Conservation (phyloP, 768 basidiomycete species). For the Russula emetica region DNA sequence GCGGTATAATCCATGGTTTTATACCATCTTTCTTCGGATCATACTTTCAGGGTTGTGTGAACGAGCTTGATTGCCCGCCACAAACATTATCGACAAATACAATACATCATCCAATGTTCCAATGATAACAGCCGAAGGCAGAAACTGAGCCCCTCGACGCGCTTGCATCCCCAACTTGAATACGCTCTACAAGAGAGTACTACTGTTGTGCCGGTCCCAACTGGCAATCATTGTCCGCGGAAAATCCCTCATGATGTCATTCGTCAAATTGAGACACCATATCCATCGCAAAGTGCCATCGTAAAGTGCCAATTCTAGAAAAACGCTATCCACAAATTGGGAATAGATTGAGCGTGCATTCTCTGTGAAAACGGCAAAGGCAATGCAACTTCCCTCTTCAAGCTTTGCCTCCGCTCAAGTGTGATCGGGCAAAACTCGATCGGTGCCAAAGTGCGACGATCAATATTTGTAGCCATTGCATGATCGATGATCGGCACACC, state of each 20-base stretch:
- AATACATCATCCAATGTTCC: neutral
- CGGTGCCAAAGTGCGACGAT: neutral
- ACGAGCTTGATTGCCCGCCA: constrained; percentile 1
- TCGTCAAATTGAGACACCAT: neutral
- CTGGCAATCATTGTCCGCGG: too few species aligned
- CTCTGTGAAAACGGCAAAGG: neutral
- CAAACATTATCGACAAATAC: neutral
- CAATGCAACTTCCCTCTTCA: too few species aligned
- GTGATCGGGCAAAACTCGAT: neutral
- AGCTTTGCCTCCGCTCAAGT: constrained; percentile 1
- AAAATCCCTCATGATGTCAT: neutral
- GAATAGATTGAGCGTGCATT: neutral
- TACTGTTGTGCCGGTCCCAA: too few species aligned
- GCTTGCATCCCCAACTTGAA: neutral
- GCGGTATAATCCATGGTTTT: constrained; percentile 43
- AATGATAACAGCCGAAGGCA: neutral
- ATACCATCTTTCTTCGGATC: neutral
- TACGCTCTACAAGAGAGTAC: neutral
- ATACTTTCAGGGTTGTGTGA: constrained; percentile 10
- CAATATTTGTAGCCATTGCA: neutral
- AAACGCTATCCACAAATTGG: neutral
- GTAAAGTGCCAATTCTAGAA: neutral
- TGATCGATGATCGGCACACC: too few species aligned
- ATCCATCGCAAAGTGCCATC: neutral
- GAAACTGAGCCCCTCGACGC: too few species aligned